Base-by-base conservation (phyloP, 192 early-diverging fungal genomes). In the Entophlyctis helioformis region DNA sequence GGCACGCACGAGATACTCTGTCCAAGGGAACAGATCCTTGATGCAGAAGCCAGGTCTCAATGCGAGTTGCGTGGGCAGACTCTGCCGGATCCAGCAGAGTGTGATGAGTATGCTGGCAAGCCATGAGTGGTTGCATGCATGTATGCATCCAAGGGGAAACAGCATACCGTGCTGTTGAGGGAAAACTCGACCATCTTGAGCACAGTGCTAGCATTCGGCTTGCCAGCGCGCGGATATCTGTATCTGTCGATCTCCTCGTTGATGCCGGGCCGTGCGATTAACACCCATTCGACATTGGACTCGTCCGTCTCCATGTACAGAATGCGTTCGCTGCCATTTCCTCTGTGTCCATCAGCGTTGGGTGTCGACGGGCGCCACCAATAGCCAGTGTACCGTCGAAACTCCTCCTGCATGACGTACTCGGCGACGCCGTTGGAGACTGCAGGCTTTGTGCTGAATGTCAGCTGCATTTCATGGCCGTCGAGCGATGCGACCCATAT, bases 391-490 rank as follows among this genome's bases (percentile, higher is more conserved):
- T 59, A 72, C 29, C 81, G 56, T 42, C 72, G 70, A 41, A 83
- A 82, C 48, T 83, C 81, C 51, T 83, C 81, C 59, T 83, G 81
- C 77, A 82, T 80, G 18, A 83, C 70, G 69, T 78, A 83, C 45
- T 83, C 81, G 8, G 75, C 69, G 21, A 66, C 51, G 15, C 81
- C 81, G 51, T 72, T 74, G 29, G 54, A 60, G 20, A 82, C 54
- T 11, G 62, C 57, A 6, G 54, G 52, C 43, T 64, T 51, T 3
- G 67, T 62, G 42, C 66, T 72, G 42, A 70, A 70, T 13, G 81
- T 81, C 15, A 83, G 57, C 39, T 72, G 78, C 19, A 53, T 62
- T 50, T 83, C 81, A 3, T 51, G 25, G 0, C 79, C 81, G 15
- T 52, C 32, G 12, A 65, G 46, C 3, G 67, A 63, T 26, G 62